phyloP scores from a whole-genome alignment of 768 basidiomycete species.

The Thelephora ganbajun region DNA sequence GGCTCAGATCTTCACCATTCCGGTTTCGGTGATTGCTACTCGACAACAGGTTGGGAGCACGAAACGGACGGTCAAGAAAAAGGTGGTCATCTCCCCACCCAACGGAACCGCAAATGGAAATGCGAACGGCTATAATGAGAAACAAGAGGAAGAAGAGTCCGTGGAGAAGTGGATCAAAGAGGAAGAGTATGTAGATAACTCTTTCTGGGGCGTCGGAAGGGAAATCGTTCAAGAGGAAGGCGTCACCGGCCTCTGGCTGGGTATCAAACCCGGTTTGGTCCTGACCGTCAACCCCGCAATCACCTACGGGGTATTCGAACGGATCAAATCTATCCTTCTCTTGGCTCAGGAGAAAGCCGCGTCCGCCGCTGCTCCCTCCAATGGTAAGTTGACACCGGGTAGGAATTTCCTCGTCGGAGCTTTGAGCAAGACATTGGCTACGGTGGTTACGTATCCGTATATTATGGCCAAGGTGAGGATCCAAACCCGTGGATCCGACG shows the following conservation, averaged over 20 bases:
- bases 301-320: slow-evolving; percentile 90
- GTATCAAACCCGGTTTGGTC: slow-evolving; percentile 85
- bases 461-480: slow-evolving; percentile 96
- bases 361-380: slow-evolving; percentile 10
- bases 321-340: slow-evolving; percentile 66
- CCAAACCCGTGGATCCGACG: slow-evolving; percentile 64
- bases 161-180: slow-evolving; percentile 6
- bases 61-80: slow-evolving; percentile 6
- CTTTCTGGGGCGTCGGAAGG: slow-evolving; percentile 64
- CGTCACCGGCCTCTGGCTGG: slow-evolving; percentile 80
- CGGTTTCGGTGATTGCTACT: slow-evolving; percentile 94
- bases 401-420: slow-evolving; percentile 82
- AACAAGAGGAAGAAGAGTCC: slow-evolving; percentile 6
- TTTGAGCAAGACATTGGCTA: slow-evolving; percentile 88
- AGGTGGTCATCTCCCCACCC: neutral
- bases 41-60: slow-evolving; percentile 79
- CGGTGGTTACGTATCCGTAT: slow-evolving; percentile 89
- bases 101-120: neutral
- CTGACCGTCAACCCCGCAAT: slow-evolving; percentile 96
- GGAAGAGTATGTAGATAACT: slow-evolving; percentile 35
- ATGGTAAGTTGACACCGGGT: slow-evolving; percentile 59
- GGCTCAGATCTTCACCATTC: slow-evolving; percentile 96
- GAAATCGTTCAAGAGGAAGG: slow-evolving; percentile 89
- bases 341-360: slow-evolving; percentile 32
- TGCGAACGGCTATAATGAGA: neutral